Conservation (phyloP, 1,139 yeast species). For the Suhomyces bolitotheri region DNA sequence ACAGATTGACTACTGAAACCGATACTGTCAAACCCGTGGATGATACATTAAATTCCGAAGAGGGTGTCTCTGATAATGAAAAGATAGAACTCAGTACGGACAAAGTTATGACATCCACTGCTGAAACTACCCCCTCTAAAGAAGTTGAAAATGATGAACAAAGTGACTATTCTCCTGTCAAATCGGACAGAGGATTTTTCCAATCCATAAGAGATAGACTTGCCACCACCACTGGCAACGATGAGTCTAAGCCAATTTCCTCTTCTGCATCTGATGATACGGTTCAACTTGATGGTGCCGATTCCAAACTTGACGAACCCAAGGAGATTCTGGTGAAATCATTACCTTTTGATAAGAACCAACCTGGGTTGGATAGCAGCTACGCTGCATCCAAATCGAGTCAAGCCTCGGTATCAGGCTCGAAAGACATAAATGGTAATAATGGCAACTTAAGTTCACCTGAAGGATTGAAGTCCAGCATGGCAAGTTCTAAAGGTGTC, state of each 20-base stretch:
- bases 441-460: background rate
- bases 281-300: constrained; percentile 14
- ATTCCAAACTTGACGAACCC: constrained; percentile 2
- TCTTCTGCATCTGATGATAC: constrained; percentile 26
- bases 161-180: constrained; percentile 12
- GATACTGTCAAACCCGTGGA: constrained; percentile 10
- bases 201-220: constrained; percentile 22
- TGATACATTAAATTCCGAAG: constrained; percentile 17
- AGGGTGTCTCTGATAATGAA: constrained; percentile 21
- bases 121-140: constrained; percentile 35
- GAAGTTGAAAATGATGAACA: constrained; percentile 21
- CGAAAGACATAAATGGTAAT: no score
- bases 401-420: background rate
- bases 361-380: constrained; percentile 6
- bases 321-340: constrained; percentile 8
- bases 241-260: constrained; percentile 15
- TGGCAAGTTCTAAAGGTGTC: constrained; percentile 7
- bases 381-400: constrained; percentile 3
- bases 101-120: constrained; percentile 25
- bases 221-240: constrained; percentile 13
- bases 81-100: constrained; percentile 20
- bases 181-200: constrained; percentile 20
- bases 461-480: constrained; percentile 11
- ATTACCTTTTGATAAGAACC: constrained; percentile 7
- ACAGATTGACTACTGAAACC: constrained; percentile 26